Evolutionary conservation across 768 basidiomycete genomes (phyloP).

Genomic region (Termitomyces eurrhizus): DNA sequence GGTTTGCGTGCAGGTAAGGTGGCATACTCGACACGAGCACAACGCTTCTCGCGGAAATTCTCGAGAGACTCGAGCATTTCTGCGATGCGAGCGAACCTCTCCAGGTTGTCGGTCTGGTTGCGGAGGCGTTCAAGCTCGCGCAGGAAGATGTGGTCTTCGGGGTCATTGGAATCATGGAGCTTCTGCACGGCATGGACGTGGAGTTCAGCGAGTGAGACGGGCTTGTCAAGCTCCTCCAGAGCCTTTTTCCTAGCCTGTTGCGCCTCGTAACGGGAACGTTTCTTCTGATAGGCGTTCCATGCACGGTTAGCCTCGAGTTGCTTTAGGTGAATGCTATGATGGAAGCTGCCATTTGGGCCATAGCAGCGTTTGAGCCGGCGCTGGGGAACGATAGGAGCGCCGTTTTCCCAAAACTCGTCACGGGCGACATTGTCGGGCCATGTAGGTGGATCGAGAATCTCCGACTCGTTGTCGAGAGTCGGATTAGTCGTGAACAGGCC

Average conservation of each 20-base stretch:
- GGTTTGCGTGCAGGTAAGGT: not conserved
- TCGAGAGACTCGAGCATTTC: not conserved
- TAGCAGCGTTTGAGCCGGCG: conserved; percentile 1
- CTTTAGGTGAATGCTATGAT: conserved; percentile 2
- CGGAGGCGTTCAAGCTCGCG: conserved; percentile 8
- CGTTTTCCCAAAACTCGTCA: conserved; percentile 5
- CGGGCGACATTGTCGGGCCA: conserved; percentile 6
- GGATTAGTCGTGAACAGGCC: conserved; percentile 5
- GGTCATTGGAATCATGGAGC: conserved; percentile 1
- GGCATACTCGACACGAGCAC: conserved; percentile 2
- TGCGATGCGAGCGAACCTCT: not conserved
- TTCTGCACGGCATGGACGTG: not conserved
- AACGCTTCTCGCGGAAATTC: not conserved
- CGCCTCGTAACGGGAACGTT: conserved; percentile 1
- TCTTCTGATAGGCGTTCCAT: conserved; percentile 2
- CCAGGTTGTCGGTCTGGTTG: conserved; percentile 4
- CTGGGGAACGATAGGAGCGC: not conserved
- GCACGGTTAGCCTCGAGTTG: not conserved
- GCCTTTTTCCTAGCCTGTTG: not conserved
- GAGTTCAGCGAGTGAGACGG: conserved; percentile 1
- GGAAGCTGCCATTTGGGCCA: conserved; percentile 7
- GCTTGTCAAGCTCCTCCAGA: not conserved
- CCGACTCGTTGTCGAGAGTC: not conserved
- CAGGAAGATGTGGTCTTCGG: conserved; percentile 12
- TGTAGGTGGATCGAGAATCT: conserved; percentile 5